phyloP scores from a whole-genome alignment of 352 stramenopile species.

The Globisporangium yorkense region DNA sequence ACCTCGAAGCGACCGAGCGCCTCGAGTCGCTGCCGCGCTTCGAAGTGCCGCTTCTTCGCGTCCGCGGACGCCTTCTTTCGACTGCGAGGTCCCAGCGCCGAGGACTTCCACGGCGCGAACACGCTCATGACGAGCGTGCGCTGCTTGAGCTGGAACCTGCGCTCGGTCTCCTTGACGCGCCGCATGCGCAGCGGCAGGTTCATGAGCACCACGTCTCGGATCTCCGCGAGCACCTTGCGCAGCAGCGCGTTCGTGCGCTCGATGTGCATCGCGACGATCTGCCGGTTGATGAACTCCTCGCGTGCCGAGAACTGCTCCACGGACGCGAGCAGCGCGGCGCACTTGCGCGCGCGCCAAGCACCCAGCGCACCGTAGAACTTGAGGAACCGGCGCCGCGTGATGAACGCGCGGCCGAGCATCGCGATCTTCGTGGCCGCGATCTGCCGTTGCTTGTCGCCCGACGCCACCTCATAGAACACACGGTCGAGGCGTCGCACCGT shows the following conservation, averaged over 20 bases:
- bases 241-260: slow-evolving; percentile 31
- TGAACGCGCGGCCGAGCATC: slow-evolving; percentile 43
- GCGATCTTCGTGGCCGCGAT: slow-evolving; percentile 61
- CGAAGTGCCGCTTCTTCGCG: slow-evolving; percentile 35
- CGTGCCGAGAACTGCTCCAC: slow-evolving; percentile 61
- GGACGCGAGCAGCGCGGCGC: slow-evolving; percentile 29
- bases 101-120: slow-evolving; percentile 43
- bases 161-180: slow-evolving; percentile 47
- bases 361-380: slow-evolving; percentile 40
- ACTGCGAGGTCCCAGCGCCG: slow-evolving; percentile 49
- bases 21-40: slow-evolving; percentile 50
- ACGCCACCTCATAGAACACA: slow-evolving; percentile 72
- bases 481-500: slow-evolving; percentile 61
- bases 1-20: slow-evolving; percentile 54
- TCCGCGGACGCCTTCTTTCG: slow-evolving; percentile 43
- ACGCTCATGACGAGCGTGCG: slow-evolving; percentile 27
- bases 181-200: slow-evolving; percentile 49
- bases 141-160: slow-evolving; percentile 43
- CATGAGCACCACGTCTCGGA: slow-evolving; percentile 67
- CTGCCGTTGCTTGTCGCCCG: slow-evolving; percentile 67
- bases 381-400: slow-evolving; percentile 40
- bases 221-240: slow-evolving; percentile 45
- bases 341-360: slow-evolving; percentile 44
- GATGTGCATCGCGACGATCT: slow-evolving; percentile 39
- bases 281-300: slow-evolving; percentile 53